Conservation (phyloP, 768 basidiomycete genomes). For the Austroboletus festivus region DNA sequence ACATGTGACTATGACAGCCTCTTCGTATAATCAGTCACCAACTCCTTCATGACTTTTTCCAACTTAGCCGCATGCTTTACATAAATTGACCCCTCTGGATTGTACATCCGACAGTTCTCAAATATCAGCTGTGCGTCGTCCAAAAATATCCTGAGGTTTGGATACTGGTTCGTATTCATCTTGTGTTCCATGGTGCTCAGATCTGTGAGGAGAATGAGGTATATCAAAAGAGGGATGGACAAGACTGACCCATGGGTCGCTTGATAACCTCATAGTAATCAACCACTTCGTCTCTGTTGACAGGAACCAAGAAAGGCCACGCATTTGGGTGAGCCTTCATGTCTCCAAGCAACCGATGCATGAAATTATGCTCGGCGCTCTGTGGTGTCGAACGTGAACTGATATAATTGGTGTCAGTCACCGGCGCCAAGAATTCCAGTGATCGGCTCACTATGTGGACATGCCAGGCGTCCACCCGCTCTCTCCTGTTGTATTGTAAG, state of each 20-base stretch:
- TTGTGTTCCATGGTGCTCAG: conserved; percentile 86
- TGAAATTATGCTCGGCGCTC: conserved; percentile 59
- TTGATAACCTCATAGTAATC: conserved; percentile 92
- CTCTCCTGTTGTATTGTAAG: conserved; percentile 52
- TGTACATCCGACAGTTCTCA: conserved; percentile 87
- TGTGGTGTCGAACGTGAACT: conserved; percentile 41
- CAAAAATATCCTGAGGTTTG: conserved; percentile 66
- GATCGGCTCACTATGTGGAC: conserved; percentile 56
- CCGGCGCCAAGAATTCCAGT: background rate
- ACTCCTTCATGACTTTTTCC: conserved; percentile 71
- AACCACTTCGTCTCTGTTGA: conserved; percentile 70
- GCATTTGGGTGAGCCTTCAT: conserved; percentile 72
- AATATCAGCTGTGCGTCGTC: conserved; percentile 83
- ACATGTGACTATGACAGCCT: background rate
- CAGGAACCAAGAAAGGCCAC: conserved; percentile 88
- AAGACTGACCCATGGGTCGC: conserved; percentile 82
- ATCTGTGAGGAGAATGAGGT: conserved; percentile 43
- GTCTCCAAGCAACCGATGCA: conserved; percentile 78
- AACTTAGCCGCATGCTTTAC: conserved; percentile 81
- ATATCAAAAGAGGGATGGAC: background rate
- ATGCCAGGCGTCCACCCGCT: conserved; percentile 91
- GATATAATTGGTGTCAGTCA: conserved; percentile 5
- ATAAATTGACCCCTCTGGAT: conserved; percentile 76
- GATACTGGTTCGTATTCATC: conserved; percentile 84
- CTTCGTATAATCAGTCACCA: conserved; percentile 34